Evolutionary conservation across 2,329 filamentous ascomycete species (phyloP).

Genomic region (Paraconiothyrium sp.): DNA sequence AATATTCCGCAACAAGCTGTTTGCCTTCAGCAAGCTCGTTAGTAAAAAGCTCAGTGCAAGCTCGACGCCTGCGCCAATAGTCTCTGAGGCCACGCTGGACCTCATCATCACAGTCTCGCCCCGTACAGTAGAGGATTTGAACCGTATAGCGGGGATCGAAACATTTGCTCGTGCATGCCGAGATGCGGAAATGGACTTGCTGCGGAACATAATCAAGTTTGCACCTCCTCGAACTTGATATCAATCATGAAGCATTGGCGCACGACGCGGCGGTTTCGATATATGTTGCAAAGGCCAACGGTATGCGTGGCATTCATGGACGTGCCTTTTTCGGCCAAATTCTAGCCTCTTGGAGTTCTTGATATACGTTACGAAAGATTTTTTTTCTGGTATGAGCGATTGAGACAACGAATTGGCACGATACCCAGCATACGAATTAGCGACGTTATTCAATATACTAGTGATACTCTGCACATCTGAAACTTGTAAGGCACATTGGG

Average conservation of each 20-base stretch:
- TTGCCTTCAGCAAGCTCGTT: constrained; percentile 41
- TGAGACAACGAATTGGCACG: neutral
- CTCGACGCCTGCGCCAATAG: constrained; percentile 23
- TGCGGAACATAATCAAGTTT: constrained; percentile 40
- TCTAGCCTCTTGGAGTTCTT: neutral
- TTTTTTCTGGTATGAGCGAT: neutral
- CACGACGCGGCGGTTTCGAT: too few species aligned
- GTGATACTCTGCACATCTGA: neutral
- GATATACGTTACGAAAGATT: neutral
- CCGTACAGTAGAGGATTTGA: constrained; percentile 34
- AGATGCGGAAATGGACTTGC: constrained; percentile 30
- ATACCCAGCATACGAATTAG: neutral
- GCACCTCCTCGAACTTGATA: constrained; percentile 17
- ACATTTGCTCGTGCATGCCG: constrained; percentile 34
- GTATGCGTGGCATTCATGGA: neutral
- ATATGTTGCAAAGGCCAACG: neutral
- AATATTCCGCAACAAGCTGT: constrained; percentile 40
- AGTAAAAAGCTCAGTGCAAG: constrained; percentile 24
- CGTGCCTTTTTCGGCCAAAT: neutral
- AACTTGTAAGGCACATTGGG: neutral
- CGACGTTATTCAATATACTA: neutral
- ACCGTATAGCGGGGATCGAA: constrained; percentile 35
- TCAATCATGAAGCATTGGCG: too few species aligned
- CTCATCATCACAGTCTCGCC: constrained; percentile 31
- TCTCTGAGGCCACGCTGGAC: constrained; percentile 34